Conservation (phyloP, 805 yeast genomes). For the Clavispora carvajalis region DNA sequence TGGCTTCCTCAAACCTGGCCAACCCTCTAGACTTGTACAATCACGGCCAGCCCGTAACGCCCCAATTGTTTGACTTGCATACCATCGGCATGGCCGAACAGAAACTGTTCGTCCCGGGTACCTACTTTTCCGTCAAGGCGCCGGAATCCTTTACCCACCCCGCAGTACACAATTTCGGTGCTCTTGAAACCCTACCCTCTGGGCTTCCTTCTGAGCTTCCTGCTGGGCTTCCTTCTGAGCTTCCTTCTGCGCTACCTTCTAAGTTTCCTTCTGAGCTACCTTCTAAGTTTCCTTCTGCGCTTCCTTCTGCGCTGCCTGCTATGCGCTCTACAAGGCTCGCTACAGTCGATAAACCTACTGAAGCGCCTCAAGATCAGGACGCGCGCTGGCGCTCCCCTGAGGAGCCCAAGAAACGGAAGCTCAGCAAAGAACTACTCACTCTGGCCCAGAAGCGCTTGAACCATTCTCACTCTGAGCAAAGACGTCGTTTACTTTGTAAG, state of each 20-base stretch:
- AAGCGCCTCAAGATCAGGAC: no score
- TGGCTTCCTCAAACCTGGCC: constrained; percentile 25
- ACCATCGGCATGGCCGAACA: constrained; percentile 20
- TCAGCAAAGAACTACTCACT: constrained; percentile 35
- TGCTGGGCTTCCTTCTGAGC: no score
- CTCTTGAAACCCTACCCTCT: constrained; percentile 5
- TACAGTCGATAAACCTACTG: no score
- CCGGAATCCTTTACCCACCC: constrained; percentile 31
- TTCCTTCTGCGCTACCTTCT: no score
- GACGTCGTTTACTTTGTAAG: constrained; percentile 39
- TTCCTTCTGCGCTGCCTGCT: no score
- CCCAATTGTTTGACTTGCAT: constrained; percentile 23
- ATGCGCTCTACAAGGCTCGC: no score
- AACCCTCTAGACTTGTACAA: constrained; percentile 30
- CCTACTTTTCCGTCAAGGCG: constrained; percentile 22
- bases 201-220: constrained; percentile 25
- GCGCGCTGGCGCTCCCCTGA: no score
- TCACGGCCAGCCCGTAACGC: constrained; percentile 6
- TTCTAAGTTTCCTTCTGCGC: no score
- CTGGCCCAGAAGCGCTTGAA: constrained; percentile 38
- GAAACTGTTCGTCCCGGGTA: constrained; percentile 27
- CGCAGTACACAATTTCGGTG: constrained; percentile 12
- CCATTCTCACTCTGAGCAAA: constrained; percentile 40
- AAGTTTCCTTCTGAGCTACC: no score
- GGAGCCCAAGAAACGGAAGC: constrained; percentile 23